Base-by-base conservation (phyloP, 768 basidiomycete genomes). In the Exsudoporus frostii region DNA sequence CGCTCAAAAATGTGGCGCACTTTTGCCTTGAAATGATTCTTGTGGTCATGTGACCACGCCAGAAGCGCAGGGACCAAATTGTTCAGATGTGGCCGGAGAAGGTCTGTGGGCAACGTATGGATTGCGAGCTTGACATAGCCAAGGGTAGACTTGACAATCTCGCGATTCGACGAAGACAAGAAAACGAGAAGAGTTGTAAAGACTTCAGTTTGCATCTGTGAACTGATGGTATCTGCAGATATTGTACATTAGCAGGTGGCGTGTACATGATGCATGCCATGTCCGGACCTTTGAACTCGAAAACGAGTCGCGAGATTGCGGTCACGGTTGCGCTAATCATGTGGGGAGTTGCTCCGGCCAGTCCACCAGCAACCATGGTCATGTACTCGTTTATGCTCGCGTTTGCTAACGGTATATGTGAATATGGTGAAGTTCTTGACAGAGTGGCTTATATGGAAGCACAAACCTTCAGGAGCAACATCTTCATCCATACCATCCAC, bases 311-410 rank as follows among this genome's bases (percentile, higher is more conserved):
- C 2, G 95, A 95, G 49, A 99, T 84, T 0, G 93, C 92, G 7
- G 94, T 98, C 48, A 98, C 85, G 1, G 92, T 92, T 2, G 97
- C 97, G 65, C 94, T 96, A 68, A 98, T 96, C 93, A 97, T 98
- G 66, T 99, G 97, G 0, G 96, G 94, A 11, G 84, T 90, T 14
- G 90, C 86, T 20, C 92, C 95, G 9, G 93, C 94, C 43, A 98
- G 73, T 52, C 97, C 97, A 60, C 93, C 95, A 34, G 91, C 91
- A 27, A 98, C 76, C 95, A 99, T 98, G 4, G 90, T 99, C 75
- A 98, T 78, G 67, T 90, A 98, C 67, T 98, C 97, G 60, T 92
- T 86, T 41, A 95, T 79, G 62, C 69, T 90, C 0, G 93, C 95
- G 48, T 73, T 72, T 48, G 83, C 90, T 81, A 51, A 53, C 39